Percentiles rank a stretch among this genome's conserved stretches.
Evolutionary conservation across 192 early-diverging fungal species (phyloP).

Genomic region (Backusella sp.): DNA sequence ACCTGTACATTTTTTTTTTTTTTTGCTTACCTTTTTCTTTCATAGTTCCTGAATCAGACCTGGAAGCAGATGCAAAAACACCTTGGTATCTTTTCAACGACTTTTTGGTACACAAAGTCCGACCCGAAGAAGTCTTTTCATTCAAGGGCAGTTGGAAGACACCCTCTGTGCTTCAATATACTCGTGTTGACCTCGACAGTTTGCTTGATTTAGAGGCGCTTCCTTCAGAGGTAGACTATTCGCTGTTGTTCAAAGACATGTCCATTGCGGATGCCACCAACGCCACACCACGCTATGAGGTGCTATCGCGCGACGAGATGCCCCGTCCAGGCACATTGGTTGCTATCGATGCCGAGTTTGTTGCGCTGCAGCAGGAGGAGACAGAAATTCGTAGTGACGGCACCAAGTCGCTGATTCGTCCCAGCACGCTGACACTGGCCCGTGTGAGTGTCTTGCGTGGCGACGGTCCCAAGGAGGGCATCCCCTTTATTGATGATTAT

Average conservation of each 20-base stretch:
- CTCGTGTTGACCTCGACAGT: constrained; percentile 49
- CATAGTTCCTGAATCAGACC: constrained; percentile 41
- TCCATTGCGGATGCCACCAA: constrained; percentile 58
- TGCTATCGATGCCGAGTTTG: constrained; percentile 97
- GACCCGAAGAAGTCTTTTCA: constrained; percentile 59
- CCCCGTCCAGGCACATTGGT: constrained; percentile 64
- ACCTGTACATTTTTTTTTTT: not conserved
- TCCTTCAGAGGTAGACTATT: constrained; percentile 42
- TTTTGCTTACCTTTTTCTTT: too few relatives aligned
- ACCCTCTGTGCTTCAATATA: constrained; percentile 71
- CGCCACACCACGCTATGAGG: constrained; percentile 45
- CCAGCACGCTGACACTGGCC: constrained; percentile 79
- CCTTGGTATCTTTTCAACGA: constrained; percentile 96
- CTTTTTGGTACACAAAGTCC: constrained; percentile 82
- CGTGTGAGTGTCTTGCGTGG: constrained; percentile 91
- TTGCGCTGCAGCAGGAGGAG: constrained; percentile 81
- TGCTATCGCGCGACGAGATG: constrained; percentile 59
- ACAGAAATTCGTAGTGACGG: constrained; percentile 93
- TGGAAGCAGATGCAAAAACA: constrained; percentile 29
- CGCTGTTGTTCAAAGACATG: constrained; percentile 56
- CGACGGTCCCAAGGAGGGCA: constrained; percentile 62
- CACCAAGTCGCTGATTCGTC: constrained; percentile 78
- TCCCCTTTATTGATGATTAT: constrained; percentile 98
- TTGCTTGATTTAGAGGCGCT: constrained; percentile 49
- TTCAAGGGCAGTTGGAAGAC: constrained; percentile 62